Percentiles rank a stretch among this genome's conserved stretches.
Conservation (phyloP, 2,329 filamentous ascomycete genomes). For the Ilyonectria robusta region DNA sequence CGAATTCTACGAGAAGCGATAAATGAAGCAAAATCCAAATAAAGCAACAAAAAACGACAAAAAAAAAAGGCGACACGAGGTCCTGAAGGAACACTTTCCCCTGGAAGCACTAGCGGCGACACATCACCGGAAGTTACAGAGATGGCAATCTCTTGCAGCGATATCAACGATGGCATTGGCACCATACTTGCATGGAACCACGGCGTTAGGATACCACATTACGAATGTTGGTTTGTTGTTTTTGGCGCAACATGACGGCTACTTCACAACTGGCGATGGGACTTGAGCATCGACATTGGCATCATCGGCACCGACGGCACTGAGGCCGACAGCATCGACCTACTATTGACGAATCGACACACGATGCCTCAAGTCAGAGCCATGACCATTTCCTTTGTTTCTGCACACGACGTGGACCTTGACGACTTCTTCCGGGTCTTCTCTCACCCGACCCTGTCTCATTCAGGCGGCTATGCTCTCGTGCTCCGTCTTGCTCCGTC, state of each 20-base stretch:
- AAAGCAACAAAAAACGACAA: conserved; percentile 17
- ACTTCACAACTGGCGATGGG: conserved; percentile 10
- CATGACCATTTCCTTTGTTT: conserved; percentile 6
- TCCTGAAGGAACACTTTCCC: neutral
- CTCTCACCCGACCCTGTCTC: conserved; percentile 12
- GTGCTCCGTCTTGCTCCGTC: conserved; percentile 28
- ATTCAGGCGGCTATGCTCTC: conserved; percentile 4
- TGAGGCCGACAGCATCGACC: neutral
- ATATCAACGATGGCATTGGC: conserved; percentile 11
- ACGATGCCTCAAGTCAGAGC: neutral
- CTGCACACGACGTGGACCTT: conserved; percentile 1
- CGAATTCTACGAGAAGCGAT: conserved; percentile 60
- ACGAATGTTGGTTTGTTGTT: conserved; percentile 19
- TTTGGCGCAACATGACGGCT: conserved; percentile 7
- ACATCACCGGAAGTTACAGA: neutral
- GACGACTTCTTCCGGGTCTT: conserved; percentile 5
- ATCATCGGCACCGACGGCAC: conserved; percentile 4
- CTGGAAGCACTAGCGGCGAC: conserved; percentile 5
- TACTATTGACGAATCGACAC: conserved; percentile 3
- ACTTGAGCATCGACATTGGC: conserved; percentile 6
- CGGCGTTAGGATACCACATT: conserved; percentile 23
- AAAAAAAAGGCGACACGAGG: conserved; percentile 7
- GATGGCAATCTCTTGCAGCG: conserved; percentile 1
- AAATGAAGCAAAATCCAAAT: conserved; percentile 25
- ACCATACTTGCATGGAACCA: conserved; percentile 16